Percentiles rank a stretch among this genome's conserved stretches.
phyloP scores from a whole-genome alignment of 768 basidiomycete genomes.

The Xanthoconium purpureum region DNA sequence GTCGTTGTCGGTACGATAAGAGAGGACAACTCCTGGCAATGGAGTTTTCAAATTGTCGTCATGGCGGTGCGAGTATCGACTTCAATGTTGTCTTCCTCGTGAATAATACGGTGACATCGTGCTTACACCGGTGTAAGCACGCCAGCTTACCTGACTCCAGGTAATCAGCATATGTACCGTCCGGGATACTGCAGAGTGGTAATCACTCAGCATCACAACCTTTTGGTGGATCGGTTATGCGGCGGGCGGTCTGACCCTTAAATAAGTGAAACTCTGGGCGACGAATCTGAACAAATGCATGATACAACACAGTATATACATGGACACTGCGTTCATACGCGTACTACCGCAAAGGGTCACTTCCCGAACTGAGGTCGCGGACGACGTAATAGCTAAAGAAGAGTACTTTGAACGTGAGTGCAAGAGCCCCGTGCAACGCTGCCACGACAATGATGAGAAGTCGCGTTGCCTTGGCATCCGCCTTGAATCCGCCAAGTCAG shows the following conservation, averaged over 20 bases:
- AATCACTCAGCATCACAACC: too few species aligned
- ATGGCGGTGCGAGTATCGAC: too few species aligned
- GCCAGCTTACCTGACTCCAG: too few species aligned
- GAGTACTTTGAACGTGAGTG: conserved; percentile 74
- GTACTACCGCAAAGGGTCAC: conserved; percentile 20
- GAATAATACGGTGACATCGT: too few species aligned
- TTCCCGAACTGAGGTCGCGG: conserved; percentile 33
- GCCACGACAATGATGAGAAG: conserved; percentile 77
- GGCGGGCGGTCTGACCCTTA: background rate
- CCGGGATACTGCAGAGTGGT: too few species aligned
- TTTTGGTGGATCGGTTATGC: too few species aligned
- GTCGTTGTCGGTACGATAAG: too few species aligned
- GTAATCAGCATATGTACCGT: too few species aligned
- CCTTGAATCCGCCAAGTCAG: conserved; percentile 40
- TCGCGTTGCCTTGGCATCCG: conserved; percentile 83
- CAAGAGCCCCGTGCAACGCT: conserved; percentile 72
- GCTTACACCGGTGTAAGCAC: too few species aligned
- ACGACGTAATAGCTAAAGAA: conserved; percentile 63
- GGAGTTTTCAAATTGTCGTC: too few species aligned
- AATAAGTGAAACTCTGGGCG: background rate
- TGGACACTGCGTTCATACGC: background rate
- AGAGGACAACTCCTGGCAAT: too few species aligned
- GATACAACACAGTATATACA: background rate
- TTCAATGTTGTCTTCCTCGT: too few species aligned
- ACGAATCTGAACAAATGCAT: background rate